Conservation (phyloP, 345 rosid species). For the Erucastrum elatum region DNA sequence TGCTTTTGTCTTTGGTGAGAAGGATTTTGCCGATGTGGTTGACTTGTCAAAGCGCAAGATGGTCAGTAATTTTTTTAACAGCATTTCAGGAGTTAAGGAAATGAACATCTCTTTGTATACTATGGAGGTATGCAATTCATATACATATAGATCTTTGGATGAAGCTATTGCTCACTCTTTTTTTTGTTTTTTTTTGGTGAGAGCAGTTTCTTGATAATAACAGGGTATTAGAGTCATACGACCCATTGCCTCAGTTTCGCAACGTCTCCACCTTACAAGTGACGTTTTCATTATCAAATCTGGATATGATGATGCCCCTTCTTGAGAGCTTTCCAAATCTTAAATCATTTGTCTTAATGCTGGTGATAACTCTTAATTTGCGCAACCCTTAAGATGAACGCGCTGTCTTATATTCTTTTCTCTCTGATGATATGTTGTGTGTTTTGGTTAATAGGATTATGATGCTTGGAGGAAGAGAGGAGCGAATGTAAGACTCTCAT, state of each 20-base stretch:
- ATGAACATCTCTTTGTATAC: constrained; percentile 4
- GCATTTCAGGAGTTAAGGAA: constrained; percentile 15
- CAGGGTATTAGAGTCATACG: neutral
- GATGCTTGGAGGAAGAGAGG: neutral
- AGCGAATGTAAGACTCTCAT: neutral
- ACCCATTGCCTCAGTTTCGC: constrained; percentile 14
- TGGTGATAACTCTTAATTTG: neutral
- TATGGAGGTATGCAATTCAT: constrained; percentile 13
- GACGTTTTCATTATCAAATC: neutral
- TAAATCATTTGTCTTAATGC: neutral
- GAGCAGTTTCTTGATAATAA: constrained; percentile 10
- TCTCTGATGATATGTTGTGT: neutral
- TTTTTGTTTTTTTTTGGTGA: neutral
- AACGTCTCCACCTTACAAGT: constrained; percentile 9
- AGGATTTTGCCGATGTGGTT: neutral
- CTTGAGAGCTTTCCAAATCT: constrained; percentile 17
- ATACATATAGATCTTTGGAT: neutral
- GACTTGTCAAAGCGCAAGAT: constrained; percentile 23
- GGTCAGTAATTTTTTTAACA: constrained; percentile 9
- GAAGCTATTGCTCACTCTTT: neutral
- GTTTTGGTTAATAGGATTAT: constrained; percentile 5
- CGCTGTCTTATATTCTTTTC: neutral
- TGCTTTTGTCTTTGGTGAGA: constrained; percentile 9
- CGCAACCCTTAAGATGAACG: neutral
- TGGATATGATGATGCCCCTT: constrained; percentile 5